Conservation (phyloP, 306 rosid genomes). For the Prunus fruticosa region DNA sequence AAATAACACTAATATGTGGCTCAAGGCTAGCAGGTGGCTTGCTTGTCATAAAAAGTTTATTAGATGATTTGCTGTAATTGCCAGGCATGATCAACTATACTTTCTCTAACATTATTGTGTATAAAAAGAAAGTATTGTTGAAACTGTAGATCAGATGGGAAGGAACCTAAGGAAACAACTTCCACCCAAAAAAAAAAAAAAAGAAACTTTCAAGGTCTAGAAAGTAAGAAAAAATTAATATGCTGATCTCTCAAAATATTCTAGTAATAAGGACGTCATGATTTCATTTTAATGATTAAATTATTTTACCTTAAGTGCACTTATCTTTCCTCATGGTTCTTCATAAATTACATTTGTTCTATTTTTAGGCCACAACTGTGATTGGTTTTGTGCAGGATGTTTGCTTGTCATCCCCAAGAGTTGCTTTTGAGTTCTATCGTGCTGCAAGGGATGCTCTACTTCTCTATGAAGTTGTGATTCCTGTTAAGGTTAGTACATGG, state of each 20-base stretch:
- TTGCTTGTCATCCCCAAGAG: slow-evolving; percentile 86
- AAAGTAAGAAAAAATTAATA: not conserved
- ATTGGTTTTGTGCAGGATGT: slow-evolving; percentile 58
- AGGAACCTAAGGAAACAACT: not conserved
- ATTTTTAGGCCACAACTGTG: slow-evolving; percentile 10
- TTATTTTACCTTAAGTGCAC: not conserved
- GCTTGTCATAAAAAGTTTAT: not conserved
- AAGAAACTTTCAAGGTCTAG: not conserved
- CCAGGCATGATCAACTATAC: not conserved
- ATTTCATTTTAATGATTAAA: not conserved
- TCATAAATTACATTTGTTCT: not conserved
- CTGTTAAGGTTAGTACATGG: slow-evolving; percentile 79
- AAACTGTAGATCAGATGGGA: not conserved
- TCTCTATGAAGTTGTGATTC: slow-evolving; percentile 93
- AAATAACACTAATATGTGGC: not conserved
- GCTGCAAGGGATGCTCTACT: slow-evolving; percentile 87
- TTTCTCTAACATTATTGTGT: not conserved
- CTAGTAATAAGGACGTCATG: not conserved
- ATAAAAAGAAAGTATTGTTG: not conserved
- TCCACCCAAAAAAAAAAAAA: not conserved
- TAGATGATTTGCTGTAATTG: not conserved
- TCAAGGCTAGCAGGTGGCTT: not conserved
- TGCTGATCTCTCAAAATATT: not conserved
- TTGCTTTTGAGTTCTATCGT: slow-evolving; percentile 86
- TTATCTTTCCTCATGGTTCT: not conserved